Evolutionary conservation across 768 basidiomycete genomes (phyloP).

Genomic region (Podaxis mareebaensis): DNA sequence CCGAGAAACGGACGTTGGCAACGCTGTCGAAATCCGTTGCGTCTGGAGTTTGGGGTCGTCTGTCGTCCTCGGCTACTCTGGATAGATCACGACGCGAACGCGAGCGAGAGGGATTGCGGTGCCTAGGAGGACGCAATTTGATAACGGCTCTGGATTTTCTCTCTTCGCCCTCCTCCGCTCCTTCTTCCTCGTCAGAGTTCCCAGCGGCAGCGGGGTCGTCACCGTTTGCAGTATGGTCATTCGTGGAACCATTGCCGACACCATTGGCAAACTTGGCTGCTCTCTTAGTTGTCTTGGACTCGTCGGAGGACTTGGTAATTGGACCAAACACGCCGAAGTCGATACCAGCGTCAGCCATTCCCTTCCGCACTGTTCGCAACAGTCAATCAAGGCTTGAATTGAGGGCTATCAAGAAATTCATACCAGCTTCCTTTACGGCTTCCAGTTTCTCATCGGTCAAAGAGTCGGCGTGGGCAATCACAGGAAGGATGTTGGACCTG

Average conservation of each 20-base stretch:
- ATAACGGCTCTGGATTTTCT: conserved; percentile 73
- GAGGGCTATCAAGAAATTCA: conserved; percentile 19
- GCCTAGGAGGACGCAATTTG: conserved; percentile 61
- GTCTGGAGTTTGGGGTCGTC: conserved; percentile 59
- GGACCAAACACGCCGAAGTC: conserved; percentile 78
- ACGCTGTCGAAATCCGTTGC: conserved; percentile 65
- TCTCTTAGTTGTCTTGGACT: conserved; percentile 32
- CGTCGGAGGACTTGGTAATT: conserved; percentile 22
- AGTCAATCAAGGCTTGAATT: conserved; percentile 5
- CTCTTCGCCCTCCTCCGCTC: conserved; percentile 48
- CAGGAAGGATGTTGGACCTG: conserved; percentile 79
- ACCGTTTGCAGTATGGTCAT: conserved; percentile 25
- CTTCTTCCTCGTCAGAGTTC: conserved; percentile 33
- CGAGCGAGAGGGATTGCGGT: conserved; percentile 58
- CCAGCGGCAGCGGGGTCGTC: conserved; percentile 25
- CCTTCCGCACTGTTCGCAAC: conserved; percentile 50
- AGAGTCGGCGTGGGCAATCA: conserved; percentile 79
- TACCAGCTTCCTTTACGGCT: conserved; percentile 65
- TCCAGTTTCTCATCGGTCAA: conserved; percentile 76
- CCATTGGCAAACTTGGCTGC: conserved; percentile 36
- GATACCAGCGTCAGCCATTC: conserved; percentile 64
- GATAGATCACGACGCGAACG: conserved; percentile 73
- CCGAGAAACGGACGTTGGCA: conserved; percentile 78
- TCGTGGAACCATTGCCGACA: conserved; percentile 24
- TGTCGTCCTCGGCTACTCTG: conserved; percentile 55